Base-by-base conservation (phyloP, 2,329 filamentous ascomycete genomes). In the Basipetospora chlamydospora region DNA sequence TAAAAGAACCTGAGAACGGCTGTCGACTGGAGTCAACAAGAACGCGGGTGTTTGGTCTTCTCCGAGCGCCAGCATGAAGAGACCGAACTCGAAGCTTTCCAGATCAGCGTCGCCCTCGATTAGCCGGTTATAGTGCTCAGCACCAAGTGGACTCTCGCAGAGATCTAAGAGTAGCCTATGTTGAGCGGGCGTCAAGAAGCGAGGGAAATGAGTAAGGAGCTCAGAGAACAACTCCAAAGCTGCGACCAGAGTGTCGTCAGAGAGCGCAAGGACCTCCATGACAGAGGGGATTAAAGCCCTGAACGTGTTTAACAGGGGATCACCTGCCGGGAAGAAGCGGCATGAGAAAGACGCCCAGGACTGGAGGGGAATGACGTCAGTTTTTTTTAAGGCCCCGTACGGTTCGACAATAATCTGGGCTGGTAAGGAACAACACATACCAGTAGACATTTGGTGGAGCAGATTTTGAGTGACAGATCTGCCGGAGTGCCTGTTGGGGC, bases 31-130 rank as follows among this genome's bases (percentile, higher is more conserved):
- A 41, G 69, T 60, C 49, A 77, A 71, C 11, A 84, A 56, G 2
- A 37, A 8, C 32, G 69, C 61, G 39, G 71, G 65, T 30, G 77
- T 64, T 40, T 66, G 77, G 8, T 75, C 71, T 47, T 82, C 76
- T 4, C 73, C 80, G 48, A 79, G 82, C 0, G 78, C 72, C 4
- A 85, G 57, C 45, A 84, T 60, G 11, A 86, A 60, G 34, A 75
- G 64, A 1, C 74, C 76, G 45, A 80, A 80, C 37, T 74, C 70
- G n/a, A 75, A 53, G 5, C 66, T 67, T 29, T 80, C 73, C 41
- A 75, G 75, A 9, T 76, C 71, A 34, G 70, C 72, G 39, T 80
- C 73, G 6, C 72, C 74, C 10, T 64, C 58, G 10, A 75, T 45
- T 3, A 82, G 56, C 32, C 58, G 56, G 33, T 64, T 55, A 42